phyloP scores from a whole-genome alignment of 352 stramenopile species.

The Pythium rhizo-oryzae region DNA sequence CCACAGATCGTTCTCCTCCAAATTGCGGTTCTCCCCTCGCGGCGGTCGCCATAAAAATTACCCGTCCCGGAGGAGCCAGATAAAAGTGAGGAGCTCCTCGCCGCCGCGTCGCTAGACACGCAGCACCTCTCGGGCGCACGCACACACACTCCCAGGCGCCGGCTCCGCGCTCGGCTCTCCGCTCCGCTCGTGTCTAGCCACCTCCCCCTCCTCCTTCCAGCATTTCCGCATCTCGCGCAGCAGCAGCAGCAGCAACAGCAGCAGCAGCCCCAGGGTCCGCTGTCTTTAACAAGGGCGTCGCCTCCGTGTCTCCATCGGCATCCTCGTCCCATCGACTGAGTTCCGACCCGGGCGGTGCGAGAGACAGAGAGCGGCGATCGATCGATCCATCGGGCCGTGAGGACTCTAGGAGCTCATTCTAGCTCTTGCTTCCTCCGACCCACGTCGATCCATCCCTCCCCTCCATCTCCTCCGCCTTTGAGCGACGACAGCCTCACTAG shows the following conservation, averaged over 20 bases:
- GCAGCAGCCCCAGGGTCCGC: constrained; percentile 11
- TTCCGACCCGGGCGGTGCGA: background rate
- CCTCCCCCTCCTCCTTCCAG: background rate
- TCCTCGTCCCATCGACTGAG: constrained; percentile 1
- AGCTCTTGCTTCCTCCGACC: constrained; percentile 17
- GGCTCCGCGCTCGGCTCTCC: background rate
- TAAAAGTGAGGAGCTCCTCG: constrained; percentile 17
- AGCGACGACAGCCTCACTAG: background rate
- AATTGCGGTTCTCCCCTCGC: constrained; percentile 4
- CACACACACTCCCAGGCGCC: constrained; percentile 1
- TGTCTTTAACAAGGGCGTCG: constrained; percentile 32
- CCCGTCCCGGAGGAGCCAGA: constrained; percentile 7
- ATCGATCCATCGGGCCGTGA: background rate
- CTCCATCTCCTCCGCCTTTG: background rate
- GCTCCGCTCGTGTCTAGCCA: background rate
- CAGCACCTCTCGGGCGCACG: background rate
- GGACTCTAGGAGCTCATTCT: constrained; percentile 26
- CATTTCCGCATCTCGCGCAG: constrained; percentile 28
- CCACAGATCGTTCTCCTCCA: no score
- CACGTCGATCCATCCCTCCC: constrained; percentile 2
- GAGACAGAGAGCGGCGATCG: background rate
- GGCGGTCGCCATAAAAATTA: background rate
- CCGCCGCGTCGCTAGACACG: constrained; percentile 20
- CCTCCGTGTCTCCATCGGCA: constrained; percentile 1
- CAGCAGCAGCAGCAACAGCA: background rate